Conservation (phyloP, 345 rosid species). For the Eucalyptus sp. region DNA sequence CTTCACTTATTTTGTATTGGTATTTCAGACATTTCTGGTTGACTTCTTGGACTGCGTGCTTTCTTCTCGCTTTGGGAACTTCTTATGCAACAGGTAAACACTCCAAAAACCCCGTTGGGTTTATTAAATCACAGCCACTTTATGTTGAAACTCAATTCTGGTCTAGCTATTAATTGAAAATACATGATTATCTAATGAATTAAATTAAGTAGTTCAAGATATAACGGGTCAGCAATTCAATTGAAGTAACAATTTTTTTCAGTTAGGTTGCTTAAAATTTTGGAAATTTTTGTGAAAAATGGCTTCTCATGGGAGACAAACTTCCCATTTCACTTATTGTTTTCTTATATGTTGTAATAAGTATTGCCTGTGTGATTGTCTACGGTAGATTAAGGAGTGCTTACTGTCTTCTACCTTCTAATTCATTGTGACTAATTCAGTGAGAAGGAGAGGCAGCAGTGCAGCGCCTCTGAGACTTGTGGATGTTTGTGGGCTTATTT, state of each 20-base stretch:
- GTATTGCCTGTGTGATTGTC: background rate
- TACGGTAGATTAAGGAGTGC: background rate
- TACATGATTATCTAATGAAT: background rate
- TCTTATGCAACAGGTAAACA: slow-evolving; percentile 71
- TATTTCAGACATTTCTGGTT: slow-evolving; percentile 73
- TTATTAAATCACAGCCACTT: background rate
- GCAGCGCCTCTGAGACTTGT: slow-evolving; percentile 50
- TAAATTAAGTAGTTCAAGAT: background rate
- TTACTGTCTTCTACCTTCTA: background rate
- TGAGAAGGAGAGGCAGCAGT: slow-evolving; percentile 82
- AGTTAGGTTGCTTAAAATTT: background rate
- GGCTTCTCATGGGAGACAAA: background rate
- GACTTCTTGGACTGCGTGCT: slow-evolving; percentile 82
- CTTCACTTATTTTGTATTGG: background rate
- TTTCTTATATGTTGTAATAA: background rate
- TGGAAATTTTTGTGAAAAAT: background rate
- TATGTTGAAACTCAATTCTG: background rate
- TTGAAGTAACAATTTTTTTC: background rate
- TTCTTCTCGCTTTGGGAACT: slow-evolving; percentile 95
- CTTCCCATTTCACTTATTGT: background rate
- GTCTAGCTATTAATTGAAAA: background rate
- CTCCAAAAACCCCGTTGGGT: background rate
- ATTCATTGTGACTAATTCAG: slow-evolving; percentile 25
- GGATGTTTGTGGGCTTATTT: slow-evolving; percentile 93
- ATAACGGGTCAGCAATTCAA: background rate